Conservation (phyloP, 108 stramenopile species). For the Cyclotella sp. region DNA sequence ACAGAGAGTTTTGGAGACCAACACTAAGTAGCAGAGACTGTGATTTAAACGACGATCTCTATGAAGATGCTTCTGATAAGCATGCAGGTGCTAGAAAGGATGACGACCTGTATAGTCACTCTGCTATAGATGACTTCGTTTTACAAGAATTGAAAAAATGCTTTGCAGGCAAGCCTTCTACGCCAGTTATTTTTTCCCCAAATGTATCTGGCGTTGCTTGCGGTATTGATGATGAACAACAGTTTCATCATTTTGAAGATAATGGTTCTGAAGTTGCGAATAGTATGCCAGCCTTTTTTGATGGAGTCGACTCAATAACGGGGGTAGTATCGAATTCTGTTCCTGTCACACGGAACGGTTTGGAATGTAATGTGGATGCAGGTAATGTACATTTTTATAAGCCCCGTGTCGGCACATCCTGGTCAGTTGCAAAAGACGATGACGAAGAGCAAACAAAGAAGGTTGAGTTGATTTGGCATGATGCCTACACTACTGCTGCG, state of each 20-base stretch:
- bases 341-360: not conserved
- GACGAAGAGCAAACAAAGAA: conserved; percentile 11
- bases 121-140: conserved; percentile 8
- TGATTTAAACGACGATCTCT: conserved; percentile 19
- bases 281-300: no score
- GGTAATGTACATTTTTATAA: not conserved
- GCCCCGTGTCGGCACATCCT: not conserved
- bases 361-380: not conserved
- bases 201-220: not conserved
- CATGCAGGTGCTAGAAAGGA: not conserved
- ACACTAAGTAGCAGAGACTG: conserved; percentile 10
- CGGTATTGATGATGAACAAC: conserved; percentile 1
- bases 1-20: not conserved
- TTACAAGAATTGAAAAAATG: conserved; percentile 39
- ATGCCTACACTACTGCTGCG: conserved; percentile 20
- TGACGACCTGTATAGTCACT: not conserved
- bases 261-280: no score
- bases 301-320: no score
- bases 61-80: not conserved
- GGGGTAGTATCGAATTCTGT: no score
- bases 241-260: not conserved
- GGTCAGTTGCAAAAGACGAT: not conserved
- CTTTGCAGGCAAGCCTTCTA: conserved; percentile 30
- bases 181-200: not conserved
- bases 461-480: conserved; percentile 52